Evolutionary conservation across 2,329 filamentous ascomycete genomes (phyloP).

Genomic region (Colletotrichum sidae): DNA sequence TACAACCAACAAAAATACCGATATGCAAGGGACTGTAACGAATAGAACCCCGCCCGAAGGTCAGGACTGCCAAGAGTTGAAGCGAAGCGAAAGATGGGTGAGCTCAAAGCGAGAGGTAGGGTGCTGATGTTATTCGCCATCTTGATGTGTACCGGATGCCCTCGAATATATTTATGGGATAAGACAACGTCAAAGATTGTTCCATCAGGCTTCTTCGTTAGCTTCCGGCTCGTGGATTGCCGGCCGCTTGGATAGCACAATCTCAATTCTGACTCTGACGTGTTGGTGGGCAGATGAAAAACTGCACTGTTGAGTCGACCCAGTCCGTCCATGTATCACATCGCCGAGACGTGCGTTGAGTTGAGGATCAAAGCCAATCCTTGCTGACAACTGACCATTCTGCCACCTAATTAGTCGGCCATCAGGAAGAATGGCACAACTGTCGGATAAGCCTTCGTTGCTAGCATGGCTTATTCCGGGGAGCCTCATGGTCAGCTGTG

Average conservation of each 20-base stretch:
- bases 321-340: conserved; percentile 37
- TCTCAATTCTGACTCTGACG: conserved; percentile 24
- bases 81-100: conserved; percentile 35
- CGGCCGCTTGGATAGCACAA: conserved; percentile 34
- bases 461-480: too few species aligned
- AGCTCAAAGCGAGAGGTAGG: conserved; percentile 29
- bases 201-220: conserved; percentile 36
- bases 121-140: conserved; percentile 1
- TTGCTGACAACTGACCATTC: background rate
- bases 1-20: conserved; percentile 1
- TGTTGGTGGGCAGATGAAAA: conserved; percentile 6
- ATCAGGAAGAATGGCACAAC: background rate
- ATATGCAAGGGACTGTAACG: conserved; percentile 23
- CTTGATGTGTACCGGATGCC: background rate
- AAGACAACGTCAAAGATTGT: conserved; percentile 8
- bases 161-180: conserved; percentile 25
- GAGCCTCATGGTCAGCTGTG: too few species aligned
- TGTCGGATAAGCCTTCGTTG: too few species aligned
- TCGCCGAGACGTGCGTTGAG: conserved; percentile 34
- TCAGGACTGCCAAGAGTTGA: conserved; percentile 18
- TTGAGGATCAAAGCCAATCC: conserved; percentile 32
- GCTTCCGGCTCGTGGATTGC: conserved; percentile 34
- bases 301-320: conserved; percentile 23
- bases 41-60: conserved; percentile 28
- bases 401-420: background rate